Evolutionary conservation across 345 rosid species (phyloP).

Genomic region (Dipteronia sinensis): DNA sequence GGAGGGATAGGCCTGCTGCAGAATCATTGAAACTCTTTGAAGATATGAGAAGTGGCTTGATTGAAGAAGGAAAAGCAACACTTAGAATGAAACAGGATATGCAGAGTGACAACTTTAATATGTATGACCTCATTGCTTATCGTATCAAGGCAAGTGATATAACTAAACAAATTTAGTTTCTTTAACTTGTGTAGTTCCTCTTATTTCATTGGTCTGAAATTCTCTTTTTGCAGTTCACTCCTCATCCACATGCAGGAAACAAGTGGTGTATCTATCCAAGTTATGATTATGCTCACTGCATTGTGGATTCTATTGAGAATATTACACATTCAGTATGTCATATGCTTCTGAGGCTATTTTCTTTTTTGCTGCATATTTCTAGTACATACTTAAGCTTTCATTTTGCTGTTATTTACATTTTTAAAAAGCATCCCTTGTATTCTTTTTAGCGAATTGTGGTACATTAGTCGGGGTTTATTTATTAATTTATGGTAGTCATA

Average conservation of each 20-base stretch:
- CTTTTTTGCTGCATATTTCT: conserved; percentile 1
- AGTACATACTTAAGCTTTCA: not conserved
- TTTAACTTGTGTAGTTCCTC: not conserved
- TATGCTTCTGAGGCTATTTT: conserved; percentile 9
- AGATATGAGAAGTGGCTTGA: conserved; percentile 79
- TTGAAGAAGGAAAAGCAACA: conserved; percentile 95
- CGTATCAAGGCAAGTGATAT: conserved; percentile 81
- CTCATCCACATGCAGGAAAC: conserved; percentile 97
- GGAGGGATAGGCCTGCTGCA: conserved; percentile 89
- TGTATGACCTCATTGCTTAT: conserved; percentile 97
- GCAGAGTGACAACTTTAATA: conserved; percentile 93
- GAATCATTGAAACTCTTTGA: conserved; percentile 91
- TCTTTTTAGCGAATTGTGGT: not conserved
- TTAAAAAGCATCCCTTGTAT: not conserved
- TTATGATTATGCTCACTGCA: conserved; percentile 94
- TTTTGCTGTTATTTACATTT: not conserved
- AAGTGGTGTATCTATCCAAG: conserved; percentile 96
- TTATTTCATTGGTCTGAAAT: conserved; percentile 10
- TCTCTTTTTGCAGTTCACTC: conserved; percentile 60
- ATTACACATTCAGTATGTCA: conserved; percentile 85
- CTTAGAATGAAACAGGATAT: conserved; percentile 98
- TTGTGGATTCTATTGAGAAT: conserved; percentile 94
- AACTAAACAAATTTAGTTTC: conserved; percentile 9
- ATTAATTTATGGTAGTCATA: not conserved
- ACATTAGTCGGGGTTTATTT: too few species aligned